Base-by-base conservation (phyloP, 257 asterid species). In the Linaria vulgaris region DNA sequence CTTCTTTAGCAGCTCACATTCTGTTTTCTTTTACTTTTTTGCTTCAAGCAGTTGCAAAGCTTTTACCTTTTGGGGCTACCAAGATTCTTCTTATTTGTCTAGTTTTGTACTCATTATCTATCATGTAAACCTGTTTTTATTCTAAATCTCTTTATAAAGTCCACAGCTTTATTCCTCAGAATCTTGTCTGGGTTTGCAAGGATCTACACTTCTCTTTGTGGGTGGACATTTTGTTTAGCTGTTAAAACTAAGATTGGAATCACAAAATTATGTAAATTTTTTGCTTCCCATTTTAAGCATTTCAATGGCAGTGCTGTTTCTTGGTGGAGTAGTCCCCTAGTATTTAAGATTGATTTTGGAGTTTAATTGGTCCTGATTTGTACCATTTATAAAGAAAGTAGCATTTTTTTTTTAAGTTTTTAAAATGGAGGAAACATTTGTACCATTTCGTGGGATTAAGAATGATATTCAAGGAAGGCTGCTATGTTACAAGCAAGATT, bases 371-470 rank as follows among this genome's bases (percentile, higher is more conserved):
- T 34, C 34, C 34, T 6, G 6, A 2, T 27, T 27, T 12, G 12
- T 39, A 12, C 19, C 1, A 16, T 2, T 7, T 1, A 1, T 12
- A 3, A 2, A 16, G 17, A 22, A 44, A 50, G 24, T 4, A 27
- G 24, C 51, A 43, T 41, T 24, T 50, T 14, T 56, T 17, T 52
- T 45, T 13, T 52, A 19, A n/a, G n/a, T n/a, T n/a, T 53, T 12
- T n/a, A 53, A 17, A 64, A 87, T 88, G 96, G 96, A 88, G 58
- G 96, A 88, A 73, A 64, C 91, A 10, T 88, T 85, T 73, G 91
- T 85, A 48, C 96, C 96, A 20, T 83, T 88, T 74, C 86, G 90
- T 20, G 96, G 96, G 69, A 85, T 88, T 74, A 88, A 81, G 79
- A 83, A 85, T 76, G 96, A 88, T 65, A 68, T 88, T 15, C 66